phyloP scores from a whole-genome alignment of 495 filamentous ascomycete species.

The Darksidea phi region DNA sequence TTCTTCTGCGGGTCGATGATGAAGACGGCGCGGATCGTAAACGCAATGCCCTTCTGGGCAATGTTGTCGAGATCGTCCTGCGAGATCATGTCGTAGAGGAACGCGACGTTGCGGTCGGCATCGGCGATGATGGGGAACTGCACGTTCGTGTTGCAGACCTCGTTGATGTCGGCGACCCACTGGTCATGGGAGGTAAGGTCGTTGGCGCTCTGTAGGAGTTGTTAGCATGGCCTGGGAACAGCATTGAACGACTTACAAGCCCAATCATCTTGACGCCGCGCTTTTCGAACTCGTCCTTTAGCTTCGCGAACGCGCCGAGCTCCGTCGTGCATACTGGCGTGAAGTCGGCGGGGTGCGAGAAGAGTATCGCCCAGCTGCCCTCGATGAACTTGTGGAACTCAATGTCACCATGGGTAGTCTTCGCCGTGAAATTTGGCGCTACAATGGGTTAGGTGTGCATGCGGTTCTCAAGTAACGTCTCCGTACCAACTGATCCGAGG shows the following conservation, averaged over 20 bases:
- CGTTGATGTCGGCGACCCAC: slow-evolving; percentile 69
- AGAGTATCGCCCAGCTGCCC: slow-evolving; percentile 63
- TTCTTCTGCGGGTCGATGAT: slow-evolving; percentile 70
- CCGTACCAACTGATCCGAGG: slow-evolving; percentile 50
- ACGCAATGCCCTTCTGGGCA: slow-evolving; percentile 56
- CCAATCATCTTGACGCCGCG: slow-evolving; percentile 68
- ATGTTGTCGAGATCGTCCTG: slow-evolving; percentile 56
- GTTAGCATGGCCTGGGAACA: neutral
- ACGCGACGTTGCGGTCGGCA: slow-evolving; percentile 63
- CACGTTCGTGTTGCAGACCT: slow-evolving; percentile 55
- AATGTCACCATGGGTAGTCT: slow-evolving; percentile 65
- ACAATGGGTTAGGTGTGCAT: slow-evolving; percentile 6
- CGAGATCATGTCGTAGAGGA: slow-evolving; percentile 66
- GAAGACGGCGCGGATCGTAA: slow-evolving; percentile 69
- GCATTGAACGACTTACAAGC: slow-evolving; percentile 44
- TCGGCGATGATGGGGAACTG: slow-evolving; percentile 70
- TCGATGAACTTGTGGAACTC: slow-evolving; percentile 59
- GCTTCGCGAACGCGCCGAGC: slow-evolving; percentile 64
- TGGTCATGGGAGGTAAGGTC: slow-evolving; percentile 56
- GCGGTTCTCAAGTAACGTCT: neutral
- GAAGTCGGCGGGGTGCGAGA: slow-evolving; percentile 70
- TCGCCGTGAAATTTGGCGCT: slow-evolving; percentile 65
- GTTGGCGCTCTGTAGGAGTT: slow-evolving; percentile 50
- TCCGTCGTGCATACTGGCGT: slow-evolving; percentile 72
- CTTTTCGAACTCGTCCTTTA: slow-evolving; percentile 61